Conservation (phyloP, 805 yeast species). For the Yamadazyma nakazawae region DNA sequence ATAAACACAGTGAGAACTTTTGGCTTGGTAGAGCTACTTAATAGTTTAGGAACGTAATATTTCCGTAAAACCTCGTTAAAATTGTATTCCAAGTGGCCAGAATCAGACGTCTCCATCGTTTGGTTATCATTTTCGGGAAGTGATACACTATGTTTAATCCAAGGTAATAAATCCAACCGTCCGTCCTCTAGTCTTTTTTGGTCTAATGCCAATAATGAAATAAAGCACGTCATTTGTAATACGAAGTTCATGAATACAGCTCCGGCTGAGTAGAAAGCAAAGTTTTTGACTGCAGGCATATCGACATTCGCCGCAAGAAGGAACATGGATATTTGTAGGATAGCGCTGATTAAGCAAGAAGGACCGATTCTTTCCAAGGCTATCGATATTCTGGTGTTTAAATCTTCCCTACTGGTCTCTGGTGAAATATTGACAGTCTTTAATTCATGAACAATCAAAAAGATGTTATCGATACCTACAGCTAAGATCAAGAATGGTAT, state of each 20-base stretch:
- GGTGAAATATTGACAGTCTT: slow-evolving; percentile 48
- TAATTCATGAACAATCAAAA: slow-evolving; percentile 78
- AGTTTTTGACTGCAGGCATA: slow-evolving; percentile 96
- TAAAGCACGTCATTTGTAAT: slow-evolving; percentile 78
- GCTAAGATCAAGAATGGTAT: slow-evolving; percentile 92
- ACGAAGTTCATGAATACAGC: slow-evolving; percentile 75
- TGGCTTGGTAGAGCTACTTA: slow-evolving; percentile 45
- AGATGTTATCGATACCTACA: slow-evolving; percentile 94
- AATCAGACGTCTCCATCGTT: neutral
- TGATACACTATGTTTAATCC: slow-evolving; percentile 32
- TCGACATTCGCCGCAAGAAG: slow-evolving; percentile 72
- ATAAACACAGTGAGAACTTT: slow-evolving; percentile 53
- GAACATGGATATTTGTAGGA: slow-evolving; percentile 78
- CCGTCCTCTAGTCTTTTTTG: slow-evolving; percentile 57
- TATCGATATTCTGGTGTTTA: slow-evolving; percentile 55
- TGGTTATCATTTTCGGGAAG: slow-evolving; percentile 8
- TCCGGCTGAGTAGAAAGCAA: slow-evolving; percentile 87
- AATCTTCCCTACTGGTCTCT: slow-evolving; percentile 25
- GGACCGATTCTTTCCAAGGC: slow-evolving; percentile 82
- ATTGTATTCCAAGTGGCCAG: slow-evolving; percentile 17
- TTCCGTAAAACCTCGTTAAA: slow-evolving; percentile 38
- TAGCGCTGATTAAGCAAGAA: slow-evolving; percentile 72
- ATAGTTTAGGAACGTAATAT: slow-evolving; percentile 58
- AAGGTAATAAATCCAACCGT: slow-evolving; percentile 62
- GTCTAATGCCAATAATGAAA: slow-evolving; percentile 67